Percentiles rank a stretch among this genome's conserved stretches.
Evolutionary conservation across 768 basidiomycete species (phyloP).

Genomic region (Brasilioporus rufonigricans): DNA sequence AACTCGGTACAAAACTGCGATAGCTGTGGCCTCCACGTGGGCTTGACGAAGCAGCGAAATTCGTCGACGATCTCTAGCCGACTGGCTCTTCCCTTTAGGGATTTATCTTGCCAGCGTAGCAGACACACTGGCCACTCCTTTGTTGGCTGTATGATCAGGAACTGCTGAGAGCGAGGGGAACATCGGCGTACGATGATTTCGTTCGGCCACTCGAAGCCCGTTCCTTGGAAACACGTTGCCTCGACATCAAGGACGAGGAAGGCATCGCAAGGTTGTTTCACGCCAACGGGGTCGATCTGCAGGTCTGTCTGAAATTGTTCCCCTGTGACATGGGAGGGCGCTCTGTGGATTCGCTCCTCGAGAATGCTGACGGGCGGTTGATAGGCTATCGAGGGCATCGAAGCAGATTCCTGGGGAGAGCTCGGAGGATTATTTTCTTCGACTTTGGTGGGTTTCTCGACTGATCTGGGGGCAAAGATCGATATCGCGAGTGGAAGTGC

Average conservation of each 20-base stretch:
- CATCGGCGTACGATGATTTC: constrained; percentile 80
- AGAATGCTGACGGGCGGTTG: constrained; percentile 5
- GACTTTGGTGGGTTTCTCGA: background rate
- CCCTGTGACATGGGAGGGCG: background rate
- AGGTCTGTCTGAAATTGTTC: background rate
- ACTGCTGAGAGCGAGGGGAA: constrained; percentile 16
- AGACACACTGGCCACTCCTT: constrained; percentile 95
- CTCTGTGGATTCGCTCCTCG: constrained; percentile 2
- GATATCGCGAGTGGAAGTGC: constrained; percentile 6
- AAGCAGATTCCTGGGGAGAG: background rate
- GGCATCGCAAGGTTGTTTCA: constrained; percentile 60
- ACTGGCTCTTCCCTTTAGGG: constrained; percentile 46
- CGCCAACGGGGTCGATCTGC: constrained; percentile 15
- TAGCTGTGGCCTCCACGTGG: constrained; percentile 81
- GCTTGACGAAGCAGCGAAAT: constrained; percentile 85
- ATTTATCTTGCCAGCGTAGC: constrained; percentile 74
- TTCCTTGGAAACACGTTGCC: constrained; percentile 71
- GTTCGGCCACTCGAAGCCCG: constrained; percentile 80
- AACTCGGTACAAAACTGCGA: constrained; percentile 82
- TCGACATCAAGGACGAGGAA: constrained; percentile 91
- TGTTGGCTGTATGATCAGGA: constrained; percentile 5
- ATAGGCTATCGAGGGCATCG: constrained; percentile 22
- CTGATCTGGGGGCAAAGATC: constrained; percentile 5
- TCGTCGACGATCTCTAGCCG: constrained; percentile 71
- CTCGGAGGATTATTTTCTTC: background rate